Evolutionary conservation across 2,329 filamentous ascomycete genomes (phyloP).

Genomic region (Raffaelea ambrosiae): DNA sequence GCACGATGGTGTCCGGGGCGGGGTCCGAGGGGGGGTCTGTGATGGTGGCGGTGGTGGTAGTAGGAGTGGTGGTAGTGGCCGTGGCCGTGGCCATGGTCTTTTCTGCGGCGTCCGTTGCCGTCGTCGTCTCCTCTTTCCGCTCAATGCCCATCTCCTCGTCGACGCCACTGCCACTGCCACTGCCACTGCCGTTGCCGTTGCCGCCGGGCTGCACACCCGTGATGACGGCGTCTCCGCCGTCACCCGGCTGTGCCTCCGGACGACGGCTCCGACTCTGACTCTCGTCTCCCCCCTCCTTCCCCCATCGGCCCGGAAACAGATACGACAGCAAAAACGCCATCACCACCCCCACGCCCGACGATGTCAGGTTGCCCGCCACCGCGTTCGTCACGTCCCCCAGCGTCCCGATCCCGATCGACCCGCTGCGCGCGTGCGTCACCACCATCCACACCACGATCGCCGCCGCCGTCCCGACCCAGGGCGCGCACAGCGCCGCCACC

Average conservation of each 20-base stretch:
- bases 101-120: too few relatives aligned
- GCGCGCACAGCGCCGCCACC: conserved; percentile 23
- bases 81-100: too few relatives aligned
- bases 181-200: too few relatives aligned
- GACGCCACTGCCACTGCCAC: too few relatives aligned
- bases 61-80: too few relatives aligned
- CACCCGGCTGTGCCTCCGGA: too few relatives aligned
- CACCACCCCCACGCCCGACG: conserved; percentile 17
- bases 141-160: too few relatives aligned
- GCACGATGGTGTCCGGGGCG: conserved; percentile 19
- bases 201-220: too few relatives aligned
- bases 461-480: conserved; percentile 24
- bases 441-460: conserved; percentile 27
- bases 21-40: conserved; percentile 16
- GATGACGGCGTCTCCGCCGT: too few relatives aligned
- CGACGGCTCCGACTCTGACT: too few relatives aligned
- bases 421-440: conserved; percentile 23
- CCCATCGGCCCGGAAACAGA: conserved; percentile 22
- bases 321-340: conserved; percentile 23
- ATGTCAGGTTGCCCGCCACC: conserved; percentile 25
- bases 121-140: too few relatives aligned
- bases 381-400: conserved; percentile 28
- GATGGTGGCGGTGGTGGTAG: too few relatives aligned
- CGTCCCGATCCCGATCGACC: conserved; percentile 23
- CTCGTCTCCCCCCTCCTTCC: conserved; percentile 8